phyloP scores from a whole-genome alignment of 306 rosid species.

The Citrullus mucosospermus region DNA sequence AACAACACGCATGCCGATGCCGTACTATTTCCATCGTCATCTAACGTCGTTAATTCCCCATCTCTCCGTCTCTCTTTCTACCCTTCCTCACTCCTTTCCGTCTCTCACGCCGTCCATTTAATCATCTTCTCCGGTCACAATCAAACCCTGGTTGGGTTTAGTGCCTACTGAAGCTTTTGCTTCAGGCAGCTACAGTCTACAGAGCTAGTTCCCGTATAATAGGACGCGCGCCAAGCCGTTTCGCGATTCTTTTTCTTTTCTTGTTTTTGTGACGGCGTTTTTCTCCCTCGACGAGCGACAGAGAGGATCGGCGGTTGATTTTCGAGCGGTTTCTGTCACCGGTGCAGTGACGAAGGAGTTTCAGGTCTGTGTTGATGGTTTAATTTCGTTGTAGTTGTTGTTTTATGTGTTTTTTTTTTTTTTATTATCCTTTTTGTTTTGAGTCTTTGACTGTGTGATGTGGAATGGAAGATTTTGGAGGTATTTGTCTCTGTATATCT shows the following conservation, averaged over 20 bases:
- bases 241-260: constrained; percentile 13
- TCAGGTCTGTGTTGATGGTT: not conserved
- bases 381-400: not conserved
- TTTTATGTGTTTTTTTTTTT: no score
- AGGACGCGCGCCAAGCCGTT: constrained; percentile 39
- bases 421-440: not conserved
- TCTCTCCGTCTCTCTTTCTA: not conserved
- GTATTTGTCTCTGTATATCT: not conserved
- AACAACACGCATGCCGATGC: constrained; percentile 26
- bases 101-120: constrained; percentile 11
- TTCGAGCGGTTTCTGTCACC: constrained; percentile 7
- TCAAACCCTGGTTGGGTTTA: constrained; percentile 23
- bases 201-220: constrained; percentile 24
- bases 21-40: constrained; percentile 9
- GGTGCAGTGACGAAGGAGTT: not conserved
- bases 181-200: constrained; percentile 12
- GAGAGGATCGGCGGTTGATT: constrained; percentile 7
- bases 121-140: constrained; percentile 17
- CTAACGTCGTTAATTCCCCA: not conserved
- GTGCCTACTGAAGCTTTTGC: not conserved
- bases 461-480: not conserved
- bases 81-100: not conserved
- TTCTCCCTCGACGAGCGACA: constrained; percentile 1
- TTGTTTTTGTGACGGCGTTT: constrained; percentile 30
- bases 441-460: not conserved